These are phyloP conservation scores for Pseudonitzschia pungens DNA, from an alignment of 108 stramenopile species.

Conservation along the genomic window DNA sequence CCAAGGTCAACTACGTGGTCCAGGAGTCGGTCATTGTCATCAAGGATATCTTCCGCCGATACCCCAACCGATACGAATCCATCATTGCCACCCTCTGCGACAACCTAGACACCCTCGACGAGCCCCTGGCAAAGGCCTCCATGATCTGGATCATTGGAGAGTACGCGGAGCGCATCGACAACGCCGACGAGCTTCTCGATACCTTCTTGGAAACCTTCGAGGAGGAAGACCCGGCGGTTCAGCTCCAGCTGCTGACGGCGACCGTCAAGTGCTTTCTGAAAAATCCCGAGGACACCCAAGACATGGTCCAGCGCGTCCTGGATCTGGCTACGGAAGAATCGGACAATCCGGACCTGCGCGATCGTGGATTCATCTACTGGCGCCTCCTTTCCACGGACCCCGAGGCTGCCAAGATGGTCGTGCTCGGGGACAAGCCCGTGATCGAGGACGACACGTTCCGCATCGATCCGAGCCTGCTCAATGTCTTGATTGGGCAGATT, in stretches of 20 bases:
- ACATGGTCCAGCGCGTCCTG: constrained; percentile 97
- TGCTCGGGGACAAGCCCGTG: constrained; percentile 97
- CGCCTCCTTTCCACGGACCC: constrained; percentile 95
- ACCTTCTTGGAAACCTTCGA: constrained; percentile 96
- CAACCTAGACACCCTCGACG: constrained; percentile 97
- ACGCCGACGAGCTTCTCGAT: constrained; percentile 98
- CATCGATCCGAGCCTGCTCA: constrained; percentile 91
- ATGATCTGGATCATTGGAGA: constrained; percentile 99
- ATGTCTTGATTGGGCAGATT: constrained; percentile 90
- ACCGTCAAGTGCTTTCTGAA: constrained; percentile 99
- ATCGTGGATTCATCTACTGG: constrained; percentile 99
- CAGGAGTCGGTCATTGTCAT: constrained; percentile 99
- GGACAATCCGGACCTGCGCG: constrained; percentile 98
- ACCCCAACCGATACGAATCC: constrained; percentile 98
- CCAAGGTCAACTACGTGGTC: constrained; percentile 98
- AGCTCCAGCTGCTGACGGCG: constrained; percentile 97
- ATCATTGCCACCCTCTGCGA: constrained; percentile 99
- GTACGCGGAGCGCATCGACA: constrained; percentile 99
- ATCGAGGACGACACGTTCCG: constrained; percentile 98
- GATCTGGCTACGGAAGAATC: constrained; percentile 96
- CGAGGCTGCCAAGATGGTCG: constrained; percentile 97
- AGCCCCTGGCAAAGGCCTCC: constrained; percentile 97
- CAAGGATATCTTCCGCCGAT: constrained; percentile 99
- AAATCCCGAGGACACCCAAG: constrained; percentile 95
- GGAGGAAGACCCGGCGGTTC: constrained; percentile 95